Base-by-base conservation (phyloP, 805 yeast species). In the Saccharomycopsis malanga region DNA sequence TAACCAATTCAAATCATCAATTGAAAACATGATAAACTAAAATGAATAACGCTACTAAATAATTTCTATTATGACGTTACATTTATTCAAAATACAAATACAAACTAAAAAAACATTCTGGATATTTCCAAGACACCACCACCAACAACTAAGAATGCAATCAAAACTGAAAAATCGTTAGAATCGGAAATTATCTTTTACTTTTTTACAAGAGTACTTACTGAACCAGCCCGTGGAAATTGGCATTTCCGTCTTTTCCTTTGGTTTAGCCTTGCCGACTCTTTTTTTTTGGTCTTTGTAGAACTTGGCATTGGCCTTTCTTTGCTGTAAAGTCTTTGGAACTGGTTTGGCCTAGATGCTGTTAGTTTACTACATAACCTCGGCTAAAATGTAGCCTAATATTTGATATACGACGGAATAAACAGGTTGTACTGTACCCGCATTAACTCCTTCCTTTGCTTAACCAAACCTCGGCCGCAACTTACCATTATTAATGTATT, bases 51-150 rank as follows among this genome's bases (percentile, higher is more conserved):
- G n/a, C n/a, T n/a, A n/a, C n/a, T n/a, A n/a, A n/a, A n/a, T n/a
- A n/a, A n/a, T n/a, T n/a, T n/a, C n/a, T n/a, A n/a, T n/a, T n/a
- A n/a, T n/a, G n/a, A n/a, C n/a, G n/a, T n/a, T n/a, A n/a, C n/a
- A n/a, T n/a, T n/a, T n/a, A n/a, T n/a, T n/a, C n/a, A n/a, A n/a
- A n/a, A n/a, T n/a, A n/a, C n/a, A n/a, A n/a, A n/a, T n/a, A n/a
- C n/a, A n/a, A n/a, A n/a, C 12, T 37, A 63, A 45, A 68, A 65
- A 49, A 69, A 54, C 36, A 66, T 36, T 50, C 68, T 66, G 40
- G 70, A 53, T 23, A 71, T 44, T 56, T 71, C 74, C 44, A 71
- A 67, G 7, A 70, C 44, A 32, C 73, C 75, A 47, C 76, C 76
- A 27, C 76, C 76, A 54, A 72, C 64, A 18, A 71, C 69, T 54